phyloP scores from a whole-genome alignment of 2,329 filamentous ascomycete species.

The Tolypocladium capitatum region DNA sequence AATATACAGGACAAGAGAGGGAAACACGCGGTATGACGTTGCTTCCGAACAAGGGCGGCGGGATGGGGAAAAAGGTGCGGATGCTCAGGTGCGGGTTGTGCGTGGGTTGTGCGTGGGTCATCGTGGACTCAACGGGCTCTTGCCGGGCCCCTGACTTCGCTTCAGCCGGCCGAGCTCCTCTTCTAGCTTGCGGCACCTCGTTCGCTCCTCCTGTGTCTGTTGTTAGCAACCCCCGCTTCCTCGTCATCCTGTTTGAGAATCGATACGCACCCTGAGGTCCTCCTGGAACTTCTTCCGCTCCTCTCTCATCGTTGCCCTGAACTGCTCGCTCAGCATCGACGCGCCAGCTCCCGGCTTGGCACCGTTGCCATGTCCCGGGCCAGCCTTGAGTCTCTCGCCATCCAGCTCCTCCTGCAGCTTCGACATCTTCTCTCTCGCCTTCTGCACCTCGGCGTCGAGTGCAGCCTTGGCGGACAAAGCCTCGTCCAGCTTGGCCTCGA shows the following conservation, averaged over 20 bases:
- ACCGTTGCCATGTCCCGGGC: constrained; percentile 17
- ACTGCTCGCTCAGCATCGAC: constrained; percentile 42
- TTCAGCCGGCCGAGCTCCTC: constrained; percentile 34
- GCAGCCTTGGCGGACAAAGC: constrained; percentile 17
- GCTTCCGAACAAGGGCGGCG: neutral
- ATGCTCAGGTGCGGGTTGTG: neutral
- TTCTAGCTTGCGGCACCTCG: constrained; percentile 32
- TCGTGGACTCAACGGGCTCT: constrained; percentile 28
- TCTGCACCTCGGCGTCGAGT: constrained; percentile 28
- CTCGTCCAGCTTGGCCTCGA: constrained; percentile 25
- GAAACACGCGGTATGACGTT: neutral
- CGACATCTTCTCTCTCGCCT: constrained; percentile 20
- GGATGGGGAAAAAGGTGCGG: neutral
- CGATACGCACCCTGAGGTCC: constrained; percentile 31
- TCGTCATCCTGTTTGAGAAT: neutral
- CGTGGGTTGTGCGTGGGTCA: constrained; percentile 2
- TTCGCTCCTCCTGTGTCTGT: constrained; percentile 33
- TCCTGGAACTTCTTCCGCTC: constrained; percentile 45
- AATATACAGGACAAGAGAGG: neutral
- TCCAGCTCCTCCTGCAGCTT: constrained; percentile 40
- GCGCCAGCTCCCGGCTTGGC: constrained; percentile 29
- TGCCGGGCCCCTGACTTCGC: constrained; percentile 27
- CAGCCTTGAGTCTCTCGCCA: constrained; percentile 32
- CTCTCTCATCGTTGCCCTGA: constrained; percentile 41
- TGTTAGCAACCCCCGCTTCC: constrained; percentile 13